These are phyloP conservation scores for Voacanga thouarsii DNA, from an alignment of 257 asterid genomes.

Conservation along the genomic window DNA sequence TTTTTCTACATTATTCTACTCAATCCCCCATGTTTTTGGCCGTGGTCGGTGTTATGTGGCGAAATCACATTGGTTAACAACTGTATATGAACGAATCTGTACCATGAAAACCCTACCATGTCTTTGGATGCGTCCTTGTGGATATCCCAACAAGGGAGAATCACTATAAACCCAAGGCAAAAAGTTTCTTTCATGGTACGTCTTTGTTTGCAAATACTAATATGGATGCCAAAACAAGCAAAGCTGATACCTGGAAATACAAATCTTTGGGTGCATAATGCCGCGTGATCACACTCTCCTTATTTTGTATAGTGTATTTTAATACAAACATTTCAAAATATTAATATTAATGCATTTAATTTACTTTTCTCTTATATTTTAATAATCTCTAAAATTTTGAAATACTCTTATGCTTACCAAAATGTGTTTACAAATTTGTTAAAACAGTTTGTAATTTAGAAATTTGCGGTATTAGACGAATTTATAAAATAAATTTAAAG, in stretches of 20 bases:
- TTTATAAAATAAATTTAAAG: neutral
- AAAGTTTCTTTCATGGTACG: neutral
- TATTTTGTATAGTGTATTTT: too few species aligned
- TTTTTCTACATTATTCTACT: conserved; percentile 30
- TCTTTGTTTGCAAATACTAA: neutral
- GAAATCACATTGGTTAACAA: conserved; percentile 6
- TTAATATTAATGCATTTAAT: too few species aligned
- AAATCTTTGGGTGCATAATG: neutral
- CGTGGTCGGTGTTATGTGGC: conserved; percentile 31
- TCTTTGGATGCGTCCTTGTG: conserved; percentile 3
- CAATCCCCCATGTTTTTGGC: conserved; percentile 19
- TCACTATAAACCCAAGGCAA: neutral
- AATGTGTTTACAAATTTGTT: too few species aligned
- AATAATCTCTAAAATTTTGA: too few species aligned
- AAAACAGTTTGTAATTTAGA: too few species aligned
- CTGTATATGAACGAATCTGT: conserved; percentile 2
- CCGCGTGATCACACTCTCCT: neutral
- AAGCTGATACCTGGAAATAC: neutral
- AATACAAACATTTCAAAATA: too few species aligned
- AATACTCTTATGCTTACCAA: too few species aligned
- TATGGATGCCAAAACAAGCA: neutral
- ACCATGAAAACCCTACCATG: conserved; percentile 1
- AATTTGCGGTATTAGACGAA: too few species aligned
- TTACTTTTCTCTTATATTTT: too few species aligned
- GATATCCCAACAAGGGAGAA: conserved; percentile 12